These are phyloP conservation scores for Tilletiopsis washingtonensis DNA, from an alignment of 1,284 basidiomycete species.

Conservation along the genomic window DNA sequence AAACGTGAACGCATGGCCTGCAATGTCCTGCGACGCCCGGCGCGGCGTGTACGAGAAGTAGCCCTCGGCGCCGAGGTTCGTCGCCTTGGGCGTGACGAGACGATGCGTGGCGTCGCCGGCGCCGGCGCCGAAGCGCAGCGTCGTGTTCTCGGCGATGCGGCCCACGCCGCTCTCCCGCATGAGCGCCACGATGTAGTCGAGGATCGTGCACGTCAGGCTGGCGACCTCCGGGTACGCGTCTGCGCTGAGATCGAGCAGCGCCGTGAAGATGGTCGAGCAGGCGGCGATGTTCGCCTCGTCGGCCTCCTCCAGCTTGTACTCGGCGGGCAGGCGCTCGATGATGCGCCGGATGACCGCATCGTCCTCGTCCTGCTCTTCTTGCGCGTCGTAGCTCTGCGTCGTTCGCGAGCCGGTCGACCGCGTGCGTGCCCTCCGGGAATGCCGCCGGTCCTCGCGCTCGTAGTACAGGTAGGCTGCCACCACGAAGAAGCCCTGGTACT, in stretches of 20 bases:
- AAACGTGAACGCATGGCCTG: background rate
- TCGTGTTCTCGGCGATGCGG: constrained; percentile 38
- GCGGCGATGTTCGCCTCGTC: constrained; percentile 69
- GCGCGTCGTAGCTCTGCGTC: background rate
- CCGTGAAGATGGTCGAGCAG: constrained; percentile 85
- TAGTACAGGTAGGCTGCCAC: constrained; percentile 92
- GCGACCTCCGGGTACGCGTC: constrained; percentile 91
- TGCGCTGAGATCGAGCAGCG: constrained; percentile 79
- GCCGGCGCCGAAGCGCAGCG: constrained; percentile 14
- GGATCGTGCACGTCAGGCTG: constrained; percentile 76
- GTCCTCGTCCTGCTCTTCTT: background rate
- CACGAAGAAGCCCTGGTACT: constrained; percentile 92
- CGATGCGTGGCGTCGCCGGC: constrained; percentile 49
- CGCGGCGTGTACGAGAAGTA: constrained; percentile 51
- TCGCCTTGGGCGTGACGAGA: constrained; percentile 37
- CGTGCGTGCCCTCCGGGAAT: constrained; percentile 46
- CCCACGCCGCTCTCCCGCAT: constrained; percentile 78
- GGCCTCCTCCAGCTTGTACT: constrained; percentile 65
- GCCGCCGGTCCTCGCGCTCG: constrained; percentile 58
- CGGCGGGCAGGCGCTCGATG: constrained; percentile 58
- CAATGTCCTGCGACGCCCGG: background rate
- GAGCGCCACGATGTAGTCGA: constrained; percentile 85
- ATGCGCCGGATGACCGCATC: constrained; percentile 65
- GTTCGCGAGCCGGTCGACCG: constrained; percentile 39
- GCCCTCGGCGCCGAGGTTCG: constrained; percentile 23